Evolutionary conservation across 2,329 filamentous ascomycete species (phyloP).

Genomic region (Colletotrichum higginsianum): DNA sequence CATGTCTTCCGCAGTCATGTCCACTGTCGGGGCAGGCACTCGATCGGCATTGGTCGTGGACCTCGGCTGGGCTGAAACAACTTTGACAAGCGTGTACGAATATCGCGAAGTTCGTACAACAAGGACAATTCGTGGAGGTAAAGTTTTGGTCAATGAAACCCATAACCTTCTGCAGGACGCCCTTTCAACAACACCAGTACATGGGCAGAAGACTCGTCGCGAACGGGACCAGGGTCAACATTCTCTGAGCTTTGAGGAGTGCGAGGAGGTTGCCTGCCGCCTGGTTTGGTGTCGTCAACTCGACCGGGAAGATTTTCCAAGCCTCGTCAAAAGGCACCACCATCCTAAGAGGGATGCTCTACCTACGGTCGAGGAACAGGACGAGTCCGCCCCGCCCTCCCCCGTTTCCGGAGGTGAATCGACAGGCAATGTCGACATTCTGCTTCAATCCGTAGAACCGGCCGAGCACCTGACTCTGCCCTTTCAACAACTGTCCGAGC

Average conservation of each 20-base stretch:
- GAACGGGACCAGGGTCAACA: constrained; percentile 47
- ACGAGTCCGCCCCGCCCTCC: constrained; percentile 55
- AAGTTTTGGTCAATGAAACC: constrained; percentile 77
- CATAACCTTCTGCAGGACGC: constrained; percentile 72
- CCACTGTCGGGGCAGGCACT: constrained; percentile 83
- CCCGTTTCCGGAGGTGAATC: constrained; percentile 44
- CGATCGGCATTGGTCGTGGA: constrained; percentile 91
- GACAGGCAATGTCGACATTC: constrained; percentile 57
- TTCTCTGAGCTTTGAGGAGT: constrained; percentile 80
- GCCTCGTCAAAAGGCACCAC: constrained; percentile 32
- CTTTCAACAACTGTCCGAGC: constrained; percentile 79
- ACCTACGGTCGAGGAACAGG: constrained; percentile 70
- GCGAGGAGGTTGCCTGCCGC: constrained; percentile 83
- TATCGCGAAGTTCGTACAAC: constrained; percentile 84
- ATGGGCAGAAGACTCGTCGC: constrained; percentile 13
- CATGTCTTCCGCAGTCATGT: constrained; percentile 82
- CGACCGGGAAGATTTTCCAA: background rate
- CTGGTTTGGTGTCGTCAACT: constrained; percentile 80
- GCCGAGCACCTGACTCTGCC: constrained; percentile 72
- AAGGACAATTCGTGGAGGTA: constrained; percentile 82
- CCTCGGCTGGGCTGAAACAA: constrained; percentile 92
- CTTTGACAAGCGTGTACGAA: constrained; percentile 89
- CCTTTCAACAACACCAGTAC: constrained; percentile 44
- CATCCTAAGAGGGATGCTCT: constrained; percentile 54
- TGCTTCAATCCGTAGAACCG: constrained; percentile 62